These are phyloP conservation scores for Psidium guajava DNA, from an alignment of 345 rosid species.

Conservation along the genomic window DNA sequence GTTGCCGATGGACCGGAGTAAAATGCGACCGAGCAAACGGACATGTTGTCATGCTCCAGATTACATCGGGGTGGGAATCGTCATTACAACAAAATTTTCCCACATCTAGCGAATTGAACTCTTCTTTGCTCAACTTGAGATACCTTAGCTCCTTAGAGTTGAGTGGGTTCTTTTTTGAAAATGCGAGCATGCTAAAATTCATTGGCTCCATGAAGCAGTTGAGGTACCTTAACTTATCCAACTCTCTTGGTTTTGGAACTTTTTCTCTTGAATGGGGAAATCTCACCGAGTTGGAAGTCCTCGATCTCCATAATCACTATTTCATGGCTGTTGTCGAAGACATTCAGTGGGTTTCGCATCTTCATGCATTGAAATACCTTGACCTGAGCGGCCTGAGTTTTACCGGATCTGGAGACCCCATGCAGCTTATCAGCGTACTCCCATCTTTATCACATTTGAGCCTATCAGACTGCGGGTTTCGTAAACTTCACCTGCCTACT, in stretches of 20 bases:
- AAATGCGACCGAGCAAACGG: background rate
- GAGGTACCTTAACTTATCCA: background rate
- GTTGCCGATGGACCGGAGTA: background rate
- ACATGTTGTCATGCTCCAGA: background rate
- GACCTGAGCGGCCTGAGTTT: background rate
- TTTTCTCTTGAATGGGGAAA: background rate
- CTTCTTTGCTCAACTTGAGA: background rate
- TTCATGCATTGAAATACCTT: background rate
- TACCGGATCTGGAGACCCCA: background rate
- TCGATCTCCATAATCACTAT: background rate
- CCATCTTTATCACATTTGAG: background rate
- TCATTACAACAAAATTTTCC: fast-evolving
- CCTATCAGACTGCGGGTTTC: background rate
- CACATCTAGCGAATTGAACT: background rate
- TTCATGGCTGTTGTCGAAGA: fast-evolving
- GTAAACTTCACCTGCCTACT: background rate
- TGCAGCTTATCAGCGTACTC: fast-evolving
- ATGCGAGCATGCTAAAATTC: background rate
- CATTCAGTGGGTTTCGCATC: background rate
- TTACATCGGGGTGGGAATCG: fast-evolving
- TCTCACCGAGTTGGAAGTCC: background rate
- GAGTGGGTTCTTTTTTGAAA: background rate
- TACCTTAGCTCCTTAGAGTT: background rate
- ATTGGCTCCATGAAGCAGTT: background rate
- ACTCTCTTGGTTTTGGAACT: background rate